Evolutionary conservation across 192 early-diverging fungal genomes (phyloP), one percentile per base, ranked within the genome.

Genomic region (Dissophora globulifera): DNA sequence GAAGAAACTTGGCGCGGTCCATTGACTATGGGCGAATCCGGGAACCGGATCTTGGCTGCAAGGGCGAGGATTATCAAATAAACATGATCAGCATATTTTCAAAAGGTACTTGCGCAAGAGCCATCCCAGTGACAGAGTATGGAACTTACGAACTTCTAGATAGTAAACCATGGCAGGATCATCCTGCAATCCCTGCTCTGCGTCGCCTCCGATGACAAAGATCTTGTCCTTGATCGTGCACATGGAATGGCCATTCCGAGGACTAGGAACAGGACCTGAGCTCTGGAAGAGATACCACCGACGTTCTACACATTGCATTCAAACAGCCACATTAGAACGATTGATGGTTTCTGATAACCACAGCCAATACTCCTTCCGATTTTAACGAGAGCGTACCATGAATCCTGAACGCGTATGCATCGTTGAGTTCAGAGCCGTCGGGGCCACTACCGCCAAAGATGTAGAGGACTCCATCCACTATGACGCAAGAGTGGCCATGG

Each of bases 231-330:
- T 67, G 23, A 78, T 23, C 11, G 80, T 67, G 17, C 79, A 72
- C 76, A 88, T 65, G 19, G 82, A 70, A 15, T 78, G 78, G 6
- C 78, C 78, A 61, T 53, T 64, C 22, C 86, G 65, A 19, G 84
- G 80, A 17, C 59, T 78, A 17, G 86, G 78, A 11, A 83, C 58
- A 29, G 79, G 65, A 10, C 86, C 86, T 54, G 84, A 81, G 33
- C 83, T 85, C 51, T 82, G 82, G 64, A 88, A 86, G 48, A 82
- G 82, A 41, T 82, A 86, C 86, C 86, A 88, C 31, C 85, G 80
- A 45, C 80, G 70, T 42, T 79, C 84, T 86, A 68, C 26, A 20
- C 8, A 15, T 6, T 30, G 3, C 33, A 55, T n/a, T 1, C 17
- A 19, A 27, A 32, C 40, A 40, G 10, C 19, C 5, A 16, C 7